Percentiles rank a stretch among this genome's conserved stretches.
phyloP scores from a whole-genome alignment of 768 basidiomycete genomes.

The Boletellus ananiceps region DNA sequence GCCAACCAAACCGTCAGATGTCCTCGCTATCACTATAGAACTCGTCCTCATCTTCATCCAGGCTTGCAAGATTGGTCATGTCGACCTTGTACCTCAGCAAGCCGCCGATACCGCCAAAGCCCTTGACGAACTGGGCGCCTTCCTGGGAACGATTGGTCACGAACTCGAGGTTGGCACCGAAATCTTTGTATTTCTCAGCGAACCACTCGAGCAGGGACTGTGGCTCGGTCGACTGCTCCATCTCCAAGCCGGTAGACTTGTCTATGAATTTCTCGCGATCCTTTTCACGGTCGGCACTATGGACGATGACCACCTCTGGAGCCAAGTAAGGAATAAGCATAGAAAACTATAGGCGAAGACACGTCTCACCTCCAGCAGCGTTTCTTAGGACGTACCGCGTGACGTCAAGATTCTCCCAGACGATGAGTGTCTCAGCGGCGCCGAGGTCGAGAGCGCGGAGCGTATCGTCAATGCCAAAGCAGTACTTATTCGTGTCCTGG shows the following conservation, averaged over 20 bases:
- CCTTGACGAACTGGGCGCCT: slow-evolving; percentile 96
- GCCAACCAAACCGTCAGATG: slow-evolving; percentile 85
- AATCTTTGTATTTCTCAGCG: slow-evolving; percentile 97
- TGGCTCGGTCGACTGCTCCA: slow-evolving; percentile 85
- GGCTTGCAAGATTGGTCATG: slow-evolving; percentile 69
- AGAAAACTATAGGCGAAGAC: not conserved
- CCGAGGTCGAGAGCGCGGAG: slow-evolving; percentile 95
- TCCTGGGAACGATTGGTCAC: slow-evolving; percentile 96
- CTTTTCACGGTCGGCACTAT: slow-evolving; percentile 82
- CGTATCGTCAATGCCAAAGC: slow-evolving; percentile 96
- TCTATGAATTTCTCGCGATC: slow-evolving; percentile 94
- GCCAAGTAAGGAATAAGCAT: not conserved
- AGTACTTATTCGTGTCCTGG: slow-evolving; percentile 92
- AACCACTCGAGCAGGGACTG: slow-evolving; percentile 95
- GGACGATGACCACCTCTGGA: slow-evolving; percentile 78
- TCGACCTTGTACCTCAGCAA: slow-evolving; percentile 97
- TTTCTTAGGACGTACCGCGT: slow-evolving; percentile 86
- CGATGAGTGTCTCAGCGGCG: slow-evolving; percentile 93
- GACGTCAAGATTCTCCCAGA: slow-evolving; percentile 97
- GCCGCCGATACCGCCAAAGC: slow-evolving; percentile 97
- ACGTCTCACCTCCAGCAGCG: slow-evolving; percentile 73
- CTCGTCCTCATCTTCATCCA: slow-evolving; percentile 81
- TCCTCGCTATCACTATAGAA: slow-evolving; percentile 73
- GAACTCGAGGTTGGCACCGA: slow-evolving; percentile 93
- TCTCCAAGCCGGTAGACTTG: slow-evolving; percentile 91